Percentiles rank a stretch among this genome's conserved stretches.
These are phyloP conservation scores for Leccinum griseonigrum DNA, from an alignment of 1,284 basidiomycete species.

Conservation along the genomic window DNA sequence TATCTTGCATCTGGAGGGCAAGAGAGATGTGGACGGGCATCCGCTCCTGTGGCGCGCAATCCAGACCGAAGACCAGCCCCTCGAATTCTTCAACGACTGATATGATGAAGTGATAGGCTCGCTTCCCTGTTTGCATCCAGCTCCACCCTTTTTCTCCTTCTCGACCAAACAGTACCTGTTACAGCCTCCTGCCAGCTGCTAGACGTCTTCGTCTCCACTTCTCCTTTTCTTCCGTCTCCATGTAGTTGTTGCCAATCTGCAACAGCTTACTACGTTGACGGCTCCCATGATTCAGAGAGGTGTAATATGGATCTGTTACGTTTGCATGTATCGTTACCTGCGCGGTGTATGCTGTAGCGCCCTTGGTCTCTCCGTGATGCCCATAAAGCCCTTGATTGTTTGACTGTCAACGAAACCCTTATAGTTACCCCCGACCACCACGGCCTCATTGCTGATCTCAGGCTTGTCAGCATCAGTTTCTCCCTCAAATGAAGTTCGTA, in stretches of 20 bases:
- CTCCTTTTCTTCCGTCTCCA: slow-evolving; percentile 5
- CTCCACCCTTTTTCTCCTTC: slow-evolving; percentile 4
- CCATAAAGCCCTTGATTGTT: slow-evolving; percentile 1
- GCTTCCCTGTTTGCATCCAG: not conserved
- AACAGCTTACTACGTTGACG: not conserved
- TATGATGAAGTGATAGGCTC: not conserved
- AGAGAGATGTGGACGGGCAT: slow-evolving; percentile 47
- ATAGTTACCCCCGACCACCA: slow-evolving; percentile 5
- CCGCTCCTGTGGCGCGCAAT: slow-evolving; percentile 63
- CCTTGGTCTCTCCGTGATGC: slow-evolving; percentile 1
- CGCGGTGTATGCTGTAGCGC: slow-evolving; percentile 1
- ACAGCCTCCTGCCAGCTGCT: slow-evolving; percentile 13
- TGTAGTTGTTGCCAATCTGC: slow-evolving; percentile 5
- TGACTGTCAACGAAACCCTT: not conserved
- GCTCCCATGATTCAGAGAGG: slow-evolving; percentile 10
- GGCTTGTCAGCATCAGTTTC: not conserved
- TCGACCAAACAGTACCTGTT: slow-evolving; percentile 22
- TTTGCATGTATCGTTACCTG: slow-evolving; percentile 7
- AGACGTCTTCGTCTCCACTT: not conserved
- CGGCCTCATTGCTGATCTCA: not conserved
- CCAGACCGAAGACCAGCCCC: slow-evolving; percentile 53
- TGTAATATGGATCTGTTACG: slow-evolving; percentile 10
- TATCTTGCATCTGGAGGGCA: slow-evolving; percentile 61
- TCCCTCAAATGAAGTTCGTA: not conserved
- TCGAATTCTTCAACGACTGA: slow-evolving; percentile 65